phyloP scores from a whole-genome alignment of 2,329 filamentous ascomycete species.

The Microascus cirrosus region DNA sequence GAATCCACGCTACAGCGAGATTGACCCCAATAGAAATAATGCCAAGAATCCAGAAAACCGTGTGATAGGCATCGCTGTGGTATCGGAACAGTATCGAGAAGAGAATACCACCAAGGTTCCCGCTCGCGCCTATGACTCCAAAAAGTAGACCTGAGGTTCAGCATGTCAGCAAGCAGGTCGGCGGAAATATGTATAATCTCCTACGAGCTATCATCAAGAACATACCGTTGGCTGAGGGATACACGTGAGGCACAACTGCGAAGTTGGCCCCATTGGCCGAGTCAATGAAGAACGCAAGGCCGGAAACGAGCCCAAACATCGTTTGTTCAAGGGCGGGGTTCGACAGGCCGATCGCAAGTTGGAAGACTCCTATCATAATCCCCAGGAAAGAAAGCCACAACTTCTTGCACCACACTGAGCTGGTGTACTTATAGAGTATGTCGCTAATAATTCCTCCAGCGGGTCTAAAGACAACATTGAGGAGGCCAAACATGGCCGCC shows the following conservation, averaged over 20 bases:
- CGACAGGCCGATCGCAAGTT: slow-evolving; percentile 51
- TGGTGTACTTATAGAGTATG: slow-evolving; percentile 27
- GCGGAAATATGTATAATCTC: slow-evolving; percentile 28
- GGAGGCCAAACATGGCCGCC: slow-evolving; percentile 64
- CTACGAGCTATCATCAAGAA: slow-evolving; percentile 47
- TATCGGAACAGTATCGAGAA: slow-evolving; percentile 79
- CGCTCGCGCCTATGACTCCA: slow-evolving; percentile 66
- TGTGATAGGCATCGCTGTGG: slow-evolving; percentile 53
- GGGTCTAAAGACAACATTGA: slow-evolving; percentile 59
- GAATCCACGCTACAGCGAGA: slow-evolving; percentile 45
- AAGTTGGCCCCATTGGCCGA: slow-evolving; percentile 82
- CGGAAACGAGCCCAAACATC: slow-evolving; percentile 67
- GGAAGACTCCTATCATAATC: slow-evolving; percentile 44
- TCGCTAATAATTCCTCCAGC: slow-evolving; percentile 50
- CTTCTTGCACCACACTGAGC: slow-evolving; percentile 22
- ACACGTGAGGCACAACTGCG: slow-evolving; percentile 75
- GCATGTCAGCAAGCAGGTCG: background rate
- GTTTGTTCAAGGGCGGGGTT: slow-evolving; percentile 50
- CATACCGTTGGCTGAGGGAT: slow-evolving; percentile 66
- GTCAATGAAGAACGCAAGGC: slow-evolving; percentile 74
- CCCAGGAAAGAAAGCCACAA: slow-evolving; percentile 50
- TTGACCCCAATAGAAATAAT: slow-evolving; percentile 62
- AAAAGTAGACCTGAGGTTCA: slow-evolving; percentile 38
- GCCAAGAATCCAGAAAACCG: slow-evolving; percentile 73
- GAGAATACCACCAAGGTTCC: slow-evolving; percentile 76